Percentiles rank a stretch among this genome's conserved stretches.
These are phyloP conservation scores for Hibiscus syriacus DNA, from an alignment of 345 rosid genomes.

Conservation along the genomic window DNA sequence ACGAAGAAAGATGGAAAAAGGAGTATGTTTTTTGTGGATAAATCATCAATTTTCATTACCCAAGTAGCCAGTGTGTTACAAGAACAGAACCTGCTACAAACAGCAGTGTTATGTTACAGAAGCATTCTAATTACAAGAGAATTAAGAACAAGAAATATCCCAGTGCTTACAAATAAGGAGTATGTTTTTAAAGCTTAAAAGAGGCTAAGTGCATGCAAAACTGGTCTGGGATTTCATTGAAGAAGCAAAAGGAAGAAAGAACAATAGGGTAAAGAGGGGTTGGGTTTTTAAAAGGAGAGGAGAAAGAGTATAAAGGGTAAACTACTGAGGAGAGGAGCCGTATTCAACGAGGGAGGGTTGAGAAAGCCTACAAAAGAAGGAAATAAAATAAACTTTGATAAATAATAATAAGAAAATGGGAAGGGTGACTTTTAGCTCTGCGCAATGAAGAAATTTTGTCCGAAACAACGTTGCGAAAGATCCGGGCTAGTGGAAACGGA, in stretches of 20 bases:
- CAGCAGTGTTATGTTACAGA: too few relatives aligned
- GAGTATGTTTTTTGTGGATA: background rate
- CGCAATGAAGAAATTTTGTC: constrained; percentile 45
- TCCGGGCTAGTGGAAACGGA: constrained; percentile 33
- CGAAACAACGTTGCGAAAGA: constrained; percentile 61
- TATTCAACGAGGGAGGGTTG: too few relatives aligned
- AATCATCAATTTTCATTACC: too few relatives aligned
- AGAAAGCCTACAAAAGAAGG: too few relatives aligned
- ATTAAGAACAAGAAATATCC: too few relatives aligned
- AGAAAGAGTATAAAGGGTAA: background rate
- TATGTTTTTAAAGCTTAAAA: background rate
- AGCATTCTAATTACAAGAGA: too few relatives aligned
- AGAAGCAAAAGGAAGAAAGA: background rate
- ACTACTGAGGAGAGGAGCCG: background rate
- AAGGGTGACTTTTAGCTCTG: constrained; percentile 31
- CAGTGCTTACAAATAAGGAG: too few relatives aligned
- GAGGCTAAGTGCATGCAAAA: background rate
- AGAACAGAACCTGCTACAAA: too few relatives aligned
- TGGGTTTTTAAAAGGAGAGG: background rate
- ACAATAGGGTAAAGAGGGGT: background rate
- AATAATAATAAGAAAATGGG: background rate
- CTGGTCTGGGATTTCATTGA: background rate
- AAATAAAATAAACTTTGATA: background rate
- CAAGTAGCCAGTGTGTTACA: too few relatives aligned
- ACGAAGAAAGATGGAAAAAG: background rate